Base-by-base conservation (phyloP, 805 yeast species). In the Debaryomyces castellii region DNA sequence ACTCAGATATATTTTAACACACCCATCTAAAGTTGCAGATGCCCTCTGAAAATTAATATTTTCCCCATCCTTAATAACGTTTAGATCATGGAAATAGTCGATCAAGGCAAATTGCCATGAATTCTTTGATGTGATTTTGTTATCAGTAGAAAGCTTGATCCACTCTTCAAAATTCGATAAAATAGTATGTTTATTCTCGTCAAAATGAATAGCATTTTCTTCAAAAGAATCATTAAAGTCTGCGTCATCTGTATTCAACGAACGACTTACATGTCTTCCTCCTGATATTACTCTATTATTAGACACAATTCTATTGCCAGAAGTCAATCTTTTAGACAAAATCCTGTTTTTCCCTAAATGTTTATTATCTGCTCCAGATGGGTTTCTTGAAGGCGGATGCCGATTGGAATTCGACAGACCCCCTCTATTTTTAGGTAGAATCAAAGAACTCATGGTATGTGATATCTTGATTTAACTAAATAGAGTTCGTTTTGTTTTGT, bases 31-130 rank as follows among this genome's bases (percentile, higher is more conserved):
- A 0, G 70, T 64, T 4, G 69, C 70, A 1, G 67, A 60, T 0
- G 70, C 71, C 23, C 63, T 51, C 49, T 62, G 70, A 49, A 66
- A 66, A 39, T 66, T 66, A 51, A 64, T 63, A 43, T 65, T 69
- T 45, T 85, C 89, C 4, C 89, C 85, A 43, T 85, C 95, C 53
- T 80, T 77, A 39, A 88, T 73, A 23, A 89, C 77, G 22, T 87
- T 78, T 65, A 89, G 73, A 57, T 89, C 96, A 58, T 90, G 87
- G 60, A 91, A 91, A 64, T 90, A 91, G 63, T 91, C 97, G 57
- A 91, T 91, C 57, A 91, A 74, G 0, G 91, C 96, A 59, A 89
- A 82, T 55, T 87, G 85, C 96, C 97, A 91, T 57, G 94, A 83
- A 62, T 91, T 91, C 30, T 84, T 74, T 0, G 89, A 77, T 49